Percentiles rank a stretch among this genome's conserved stretches.
These are phyloP conservation scores for Botrytis fragariae DNA, from an alignment of 2,329 filamentous ascomycete genomes.

Conservation along the genomic window DNA sequence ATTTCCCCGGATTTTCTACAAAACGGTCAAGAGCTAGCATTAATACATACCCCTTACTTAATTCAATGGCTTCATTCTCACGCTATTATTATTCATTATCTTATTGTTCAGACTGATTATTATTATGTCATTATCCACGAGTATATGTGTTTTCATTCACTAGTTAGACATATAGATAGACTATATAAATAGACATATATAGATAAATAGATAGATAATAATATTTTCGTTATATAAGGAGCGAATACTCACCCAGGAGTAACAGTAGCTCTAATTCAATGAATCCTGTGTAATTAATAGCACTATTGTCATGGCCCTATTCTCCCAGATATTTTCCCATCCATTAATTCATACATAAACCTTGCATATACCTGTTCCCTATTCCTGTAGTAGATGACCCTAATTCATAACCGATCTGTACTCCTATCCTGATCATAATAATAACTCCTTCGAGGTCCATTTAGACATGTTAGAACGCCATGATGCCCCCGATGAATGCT, in stretches of 20 bases:
- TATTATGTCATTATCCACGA: neutral
- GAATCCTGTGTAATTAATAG: neutral
- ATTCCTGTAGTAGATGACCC: neutral
- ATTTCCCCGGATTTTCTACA: neutral
- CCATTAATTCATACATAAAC: constrained; percentile 12
- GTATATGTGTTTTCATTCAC: neutral
- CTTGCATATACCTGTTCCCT: neutral
- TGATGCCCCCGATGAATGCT: neutral
- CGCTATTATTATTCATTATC: neutral
- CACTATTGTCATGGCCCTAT: neutral
- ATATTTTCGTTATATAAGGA: neutral
- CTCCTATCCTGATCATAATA: constrained; percentile 2
- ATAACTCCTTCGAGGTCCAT: neutral
- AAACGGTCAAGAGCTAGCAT: neutral
- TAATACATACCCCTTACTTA: neutral
- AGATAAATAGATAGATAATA: neutral
- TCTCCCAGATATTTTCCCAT: neutral
- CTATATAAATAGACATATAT: too few species aligned
- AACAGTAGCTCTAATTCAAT: neutral
- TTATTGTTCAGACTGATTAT: neutral
- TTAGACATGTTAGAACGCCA: neutral
- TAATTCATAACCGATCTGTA: neutral
- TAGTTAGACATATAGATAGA: neutral
- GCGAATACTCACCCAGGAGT: neutral
- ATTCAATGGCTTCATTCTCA: neutral